These are phyloP conservation scores for Citeromyces matritensis DNA, from an alignment of 805 yeast genomes.

Conservation along the genomic window DNA sequence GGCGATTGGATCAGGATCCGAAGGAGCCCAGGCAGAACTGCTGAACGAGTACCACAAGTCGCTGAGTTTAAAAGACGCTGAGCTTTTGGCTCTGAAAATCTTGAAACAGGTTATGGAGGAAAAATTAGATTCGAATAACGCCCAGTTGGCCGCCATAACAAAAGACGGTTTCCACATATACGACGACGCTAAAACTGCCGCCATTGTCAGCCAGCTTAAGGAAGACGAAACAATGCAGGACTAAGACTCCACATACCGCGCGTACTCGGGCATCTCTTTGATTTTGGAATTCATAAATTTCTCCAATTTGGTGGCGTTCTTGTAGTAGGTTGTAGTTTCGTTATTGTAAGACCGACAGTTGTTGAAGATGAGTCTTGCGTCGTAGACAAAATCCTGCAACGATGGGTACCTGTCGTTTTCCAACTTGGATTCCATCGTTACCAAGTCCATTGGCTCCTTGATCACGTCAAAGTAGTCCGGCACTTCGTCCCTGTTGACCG, in stretches of 20 bases:
- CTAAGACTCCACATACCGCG: constrained; percentile 50
- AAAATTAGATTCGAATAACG: constrained; percentile 86
- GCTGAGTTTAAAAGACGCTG: constrained; percentile 85
- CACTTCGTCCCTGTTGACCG: constrained; percentile 88
- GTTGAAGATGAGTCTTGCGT: constrained; percentile 71
- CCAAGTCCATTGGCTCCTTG: constrained; percentile 94
- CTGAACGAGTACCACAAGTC: constrained; percentile 94
- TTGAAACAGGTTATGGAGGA: constrained; percentile 99
- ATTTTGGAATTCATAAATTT: constrained; percentile 73
- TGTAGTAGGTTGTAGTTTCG: constrained; percentile 88
- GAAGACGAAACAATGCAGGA: constrained; percentile 42
- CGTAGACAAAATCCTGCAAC: constrained; percentile 85
- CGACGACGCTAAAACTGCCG: constrained; percentile 68
- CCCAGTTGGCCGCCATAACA: constrained; percentile 90
- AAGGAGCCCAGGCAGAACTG: constrained; percentile 96
- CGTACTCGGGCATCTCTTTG: constrained; percentile 84
- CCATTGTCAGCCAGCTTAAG: constrained; percentile 62
- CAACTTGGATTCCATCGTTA: constrained; percentile 87
- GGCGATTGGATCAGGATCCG: constrained; percentile 97
- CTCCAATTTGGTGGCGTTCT: constrained; percentile 88
- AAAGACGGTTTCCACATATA: constrained; percentile 81
- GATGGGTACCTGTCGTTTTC: constrained; percentile 86
- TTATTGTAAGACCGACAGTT: constrained; percentile 90
- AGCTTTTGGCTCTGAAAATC: constrained; percentile 72
- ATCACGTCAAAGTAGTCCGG: constrained; percentile 93